Evolutionary conservation across 2,329 filamentous ascomycete genomes (phyloP), one percentile per base, ranked within the genome.

Genomic region (Fusarium metavorans): DNA sequence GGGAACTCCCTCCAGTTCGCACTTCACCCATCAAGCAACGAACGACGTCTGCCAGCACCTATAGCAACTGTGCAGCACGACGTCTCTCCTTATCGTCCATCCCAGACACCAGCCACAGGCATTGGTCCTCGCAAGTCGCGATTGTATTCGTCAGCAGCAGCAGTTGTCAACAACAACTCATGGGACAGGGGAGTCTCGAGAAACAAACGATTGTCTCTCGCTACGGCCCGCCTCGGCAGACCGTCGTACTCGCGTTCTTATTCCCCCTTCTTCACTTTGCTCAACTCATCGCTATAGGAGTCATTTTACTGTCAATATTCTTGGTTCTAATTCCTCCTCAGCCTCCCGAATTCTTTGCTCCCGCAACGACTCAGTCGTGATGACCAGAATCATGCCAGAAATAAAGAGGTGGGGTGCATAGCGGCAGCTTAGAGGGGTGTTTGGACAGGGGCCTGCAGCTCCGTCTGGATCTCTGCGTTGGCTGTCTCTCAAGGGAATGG

Each of bases 71-170:
- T 18, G 18, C 48, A 27, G 2, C 27, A 41, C 37, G 39, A 35
- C 52, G 32, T 23, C 32, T 43, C 20, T 60, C 57, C 39, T 39
- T 20, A 41, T 30, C 48, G 18, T 52, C 48, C 48, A 32, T 68
- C 30, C 64, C 35, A 43, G 43, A 56, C 56, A 60, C 43, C 64
- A 71, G 64, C 72, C 71, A 74, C 72, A 50, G 43, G 74, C 57
- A 74, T 48, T 43, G 59, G 34, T 50, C 37, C 60, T 69, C 66
- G 20, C 59, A 23, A 59, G 57, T 50, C 32, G 37, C 32, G 48
- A 60, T 58, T 70, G 43, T 65, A 74, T 74, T 74, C 71, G 71
- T 68, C 71, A 72, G 68, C 59, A 70, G 68, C 54, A 70, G 58
- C 39, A 43, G 56, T 62, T 52, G 34, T 50, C 41, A 37, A 34